Conservation (phyloP, 805 yeast species). For the Ogataea salicorniae region DNA sequence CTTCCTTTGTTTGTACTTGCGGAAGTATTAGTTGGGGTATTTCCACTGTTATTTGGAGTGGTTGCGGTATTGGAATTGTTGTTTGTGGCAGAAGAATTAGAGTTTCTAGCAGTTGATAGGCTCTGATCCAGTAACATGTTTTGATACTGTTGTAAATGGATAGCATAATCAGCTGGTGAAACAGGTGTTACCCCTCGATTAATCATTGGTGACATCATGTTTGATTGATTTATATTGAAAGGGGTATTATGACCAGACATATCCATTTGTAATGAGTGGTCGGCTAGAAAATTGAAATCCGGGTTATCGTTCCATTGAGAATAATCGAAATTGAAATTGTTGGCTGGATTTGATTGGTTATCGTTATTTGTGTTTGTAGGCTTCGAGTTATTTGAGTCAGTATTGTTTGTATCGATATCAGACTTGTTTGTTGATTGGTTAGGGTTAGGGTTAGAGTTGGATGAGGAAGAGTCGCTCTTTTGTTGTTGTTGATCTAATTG, state of each 20-base stretch:
- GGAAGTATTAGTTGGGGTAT: background rate
- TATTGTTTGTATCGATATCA: no score
- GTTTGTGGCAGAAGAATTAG: background rate
- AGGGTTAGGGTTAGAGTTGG: no score
- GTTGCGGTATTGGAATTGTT: slow-evolving; percentile 1
- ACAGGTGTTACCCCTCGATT: slow-evolving; percentile 17
- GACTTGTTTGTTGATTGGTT: no score
- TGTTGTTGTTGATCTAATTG: no score
- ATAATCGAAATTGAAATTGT: slow-evolving; percentile 21
- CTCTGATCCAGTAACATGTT: slow-evolving; percentile 23
- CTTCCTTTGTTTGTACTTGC: slow-evolving; percentile 5
- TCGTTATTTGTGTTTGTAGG: background rate
- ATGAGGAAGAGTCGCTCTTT: no score
- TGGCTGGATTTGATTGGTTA: background rate
- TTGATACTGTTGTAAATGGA: slow-evolving; percentile 32
- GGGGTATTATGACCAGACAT: slow-evolving; percentile 11
- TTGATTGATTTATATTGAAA: slow-evolving; percentile 13
- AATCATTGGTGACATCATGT: slow-evolving; percentile 23
- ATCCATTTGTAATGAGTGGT: slow-evolving; percentile 15
- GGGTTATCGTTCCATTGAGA: slow-evolving; percentile 27
- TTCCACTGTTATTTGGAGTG: background rate
- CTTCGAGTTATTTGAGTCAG: no score
- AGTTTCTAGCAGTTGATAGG: no score
- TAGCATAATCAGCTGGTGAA: slow-evolving; percentile 28
- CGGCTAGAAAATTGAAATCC: slow-evolving; percentile 24